phyloP scores from a whole-genome alignment of 805 yeast genomes.

The Candida taoyuanica region DNA sequence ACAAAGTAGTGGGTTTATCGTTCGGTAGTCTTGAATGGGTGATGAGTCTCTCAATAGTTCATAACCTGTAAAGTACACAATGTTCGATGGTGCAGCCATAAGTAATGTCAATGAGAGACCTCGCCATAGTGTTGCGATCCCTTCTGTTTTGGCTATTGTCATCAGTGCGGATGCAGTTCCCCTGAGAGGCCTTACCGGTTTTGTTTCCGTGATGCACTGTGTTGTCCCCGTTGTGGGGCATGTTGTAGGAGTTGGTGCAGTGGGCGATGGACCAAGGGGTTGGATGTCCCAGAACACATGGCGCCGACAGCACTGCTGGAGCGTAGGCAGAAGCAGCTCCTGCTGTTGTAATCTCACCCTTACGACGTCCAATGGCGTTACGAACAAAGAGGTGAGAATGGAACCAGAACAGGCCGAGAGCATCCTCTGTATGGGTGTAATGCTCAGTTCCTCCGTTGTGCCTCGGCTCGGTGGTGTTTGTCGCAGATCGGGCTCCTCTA shows the following conservation, averaged over 20 bases:
- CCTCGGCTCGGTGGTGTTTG: conserved; percentile 7
- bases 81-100: conserved; percentile 91
- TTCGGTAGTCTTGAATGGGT: conserved; percentile 39
- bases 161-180: conserved; percentile 75
- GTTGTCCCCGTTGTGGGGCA: conserved; percentile 5
- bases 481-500: conserved; percentile 18
- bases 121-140: conserved; percentile 75
- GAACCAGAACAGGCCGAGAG: conserved; percentile 77
- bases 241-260: conserved; percentile 11
- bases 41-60: conserved; percentile 80
- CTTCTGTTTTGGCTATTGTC: conserved; percentile 68
- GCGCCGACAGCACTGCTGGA: conserved; percentile 36
- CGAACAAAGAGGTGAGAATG: conserved; percentile 61
- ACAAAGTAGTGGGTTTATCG: conserved; percentile 71
- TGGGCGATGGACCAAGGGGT: conserved; percentile 9
- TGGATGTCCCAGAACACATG: conserved; percentile 33
- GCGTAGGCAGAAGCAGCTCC: conserved; percentile 49
- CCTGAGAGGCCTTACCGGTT: conserved; percentile 30
- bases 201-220: conserved; percentile 25
- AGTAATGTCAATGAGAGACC: conserved; percentile 77
- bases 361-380: conserved; percentile 81
- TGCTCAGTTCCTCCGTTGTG: too few species aligned
- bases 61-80: conserved; percentile 91
- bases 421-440: conserved; percentile 60
- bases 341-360: conserved; percentile 77